These are phyloP conservation scores for Blepharisma stoltei DNA, from an alignment of 73 alveolate genomes.

Conservation along the genomic window DNA sequence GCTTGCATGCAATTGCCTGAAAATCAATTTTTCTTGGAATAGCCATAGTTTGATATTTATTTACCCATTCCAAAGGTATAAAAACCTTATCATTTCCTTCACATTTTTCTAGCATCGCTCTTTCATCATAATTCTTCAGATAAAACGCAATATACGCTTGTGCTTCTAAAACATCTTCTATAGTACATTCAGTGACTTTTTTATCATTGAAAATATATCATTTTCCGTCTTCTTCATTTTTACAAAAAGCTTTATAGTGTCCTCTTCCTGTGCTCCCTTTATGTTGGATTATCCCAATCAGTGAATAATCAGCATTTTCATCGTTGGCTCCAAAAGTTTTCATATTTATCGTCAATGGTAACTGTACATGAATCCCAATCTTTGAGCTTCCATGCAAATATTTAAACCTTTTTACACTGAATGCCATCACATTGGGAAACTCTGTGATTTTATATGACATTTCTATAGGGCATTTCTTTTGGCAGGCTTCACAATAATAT, in stretches of 20 bases:
- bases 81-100: too few species aligned
- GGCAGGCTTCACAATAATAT: not conserved
- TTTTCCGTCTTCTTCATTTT: not conserved
- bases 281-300: conserved; percentile 10
- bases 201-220: conserved; percentile 19
- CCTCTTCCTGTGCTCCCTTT: not conserved
- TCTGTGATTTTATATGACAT: not conserved
- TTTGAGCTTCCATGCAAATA: not conserved
- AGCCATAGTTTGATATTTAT: too few species aligned
- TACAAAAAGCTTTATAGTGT: conserved; percentile 16
- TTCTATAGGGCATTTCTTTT: not conserved
- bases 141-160: conserved; percentile 25
- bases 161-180: not conserved
- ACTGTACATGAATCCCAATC: not conserved
- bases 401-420: not conserved
- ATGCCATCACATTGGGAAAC: not conserved
- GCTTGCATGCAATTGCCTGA: too few species aligned
- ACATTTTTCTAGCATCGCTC: too few species aligned
- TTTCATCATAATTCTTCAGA: not conserved
- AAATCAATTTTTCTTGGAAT: too few species aligned
- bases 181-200: not conserved
- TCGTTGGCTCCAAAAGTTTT: not conserved
- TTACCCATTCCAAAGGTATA: too few species aligned
- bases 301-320: not conserved
- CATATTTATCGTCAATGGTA: not conserved